phyloP scores from a whole-genome alignment of 1,284 basidiomycete species.

The Ceratobasidium sp. region DNA sequence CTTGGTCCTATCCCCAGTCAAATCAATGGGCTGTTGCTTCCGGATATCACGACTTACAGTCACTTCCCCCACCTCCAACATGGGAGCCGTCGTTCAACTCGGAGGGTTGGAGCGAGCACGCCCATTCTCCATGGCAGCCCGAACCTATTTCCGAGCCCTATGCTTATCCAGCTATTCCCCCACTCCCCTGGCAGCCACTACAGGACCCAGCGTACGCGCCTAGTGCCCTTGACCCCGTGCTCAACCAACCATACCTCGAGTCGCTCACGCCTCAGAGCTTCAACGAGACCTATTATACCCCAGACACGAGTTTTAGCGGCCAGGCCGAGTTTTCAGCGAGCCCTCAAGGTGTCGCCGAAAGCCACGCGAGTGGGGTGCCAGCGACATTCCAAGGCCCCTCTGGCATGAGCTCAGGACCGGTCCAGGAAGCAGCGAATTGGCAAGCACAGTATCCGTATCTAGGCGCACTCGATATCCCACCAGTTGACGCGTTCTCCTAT shows the following conservation, averaged over 20 bases:
- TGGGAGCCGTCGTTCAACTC: slow-evolving; percentile 35
- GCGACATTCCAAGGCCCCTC: slow-evolving; percentile 13
- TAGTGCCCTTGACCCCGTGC: slow-evolving; percentile 25
- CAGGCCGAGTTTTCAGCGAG: slow-evolving; percentile 26
- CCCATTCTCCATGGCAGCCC: slow-evolving; percentile 23
- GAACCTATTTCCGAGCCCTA: slow-evolving; percentile 9
- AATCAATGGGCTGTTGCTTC: slow-evolving; percentile 18
- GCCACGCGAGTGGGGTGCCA: not conserved
- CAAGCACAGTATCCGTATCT: slow-evolving; percentile 41
- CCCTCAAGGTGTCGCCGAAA: slow-evolving; percentile 11
- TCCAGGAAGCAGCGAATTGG: slow-evolving; percentile 24
- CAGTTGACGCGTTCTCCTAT: slow-evolving; percentile 32
- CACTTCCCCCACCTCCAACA: slow-evolving; percentile 27
- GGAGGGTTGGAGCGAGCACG: slow-evolving; percentile 32
- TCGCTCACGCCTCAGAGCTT: slow-evolving; percentile 23
- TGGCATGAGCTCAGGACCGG: not conserved
- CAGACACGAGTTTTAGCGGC: slow-evolving; percentile 32
- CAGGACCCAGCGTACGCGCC: slow-evolving; percentile 31
- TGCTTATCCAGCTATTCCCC: slow-evolving; percentile 38
- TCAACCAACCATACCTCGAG: slow-evolving; percentile 16
- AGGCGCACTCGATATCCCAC: slow-evolving; percentile 41
- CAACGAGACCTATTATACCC: slow-evolving; percentile 24
- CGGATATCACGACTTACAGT: slow-evolving; percentile 36
- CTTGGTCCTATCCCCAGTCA: slow-evolving; percentile 32
- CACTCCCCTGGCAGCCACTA: slow-evolving; percentile 37